phyloP scores from a whole-genome alignment of 768 basidiomycete genomes.

The Suillus paluster region DNA sequence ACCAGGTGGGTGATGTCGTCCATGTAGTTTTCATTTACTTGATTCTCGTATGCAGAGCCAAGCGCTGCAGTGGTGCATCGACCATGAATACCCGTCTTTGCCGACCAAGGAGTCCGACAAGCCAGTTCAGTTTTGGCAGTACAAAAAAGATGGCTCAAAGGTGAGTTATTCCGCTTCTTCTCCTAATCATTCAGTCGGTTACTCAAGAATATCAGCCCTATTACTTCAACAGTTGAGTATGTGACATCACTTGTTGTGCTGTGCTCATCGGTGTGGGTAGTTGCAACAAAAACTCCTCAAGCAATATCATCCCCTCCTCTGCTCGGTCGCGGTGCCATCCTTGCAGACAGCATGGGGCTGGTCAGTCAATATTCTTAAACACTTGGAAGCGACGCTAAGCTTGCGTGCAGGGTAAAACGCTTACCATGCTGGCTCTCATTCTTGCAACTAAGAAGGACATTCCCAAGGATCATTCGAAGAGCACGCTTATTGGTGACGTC shows the following conservation, averaged over 20 bases:
- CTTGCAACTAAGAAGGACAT: slow-evolving; percentile 75
- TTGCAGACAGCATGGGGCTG: slow-evolving; percentile 89
- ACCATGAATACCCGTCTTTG: slow-evolving; percentile 75
- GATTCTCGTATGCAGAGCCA: slow-evolving; percentile 55
- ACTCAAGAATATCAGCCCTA: slow-evolving; percentile 44
- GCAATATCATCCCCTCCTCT: slow-evolving; percentile 50
- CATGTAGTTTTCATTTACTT: background rate
- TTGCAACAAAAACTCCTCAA: slow-evolving; percentile 85
- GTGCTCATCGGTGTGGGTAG: slow-evolving; percentile 36
- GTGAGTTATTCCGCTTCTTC: slow-evolving; percentile 37
- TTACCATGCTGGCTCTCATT: slow-evolving; percentile 85
- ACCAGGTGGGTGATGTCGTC: slow-evolving; percentile 59
- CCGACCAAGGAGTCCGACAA: slow-evolving; percentile 69
- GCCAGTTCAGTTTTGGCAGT: slow-evolving; percentile 91
- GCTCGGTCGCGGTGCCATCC: slow-evolving; percentile 84
- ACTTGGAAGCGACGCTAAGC: slow-evolving; percentile 7
- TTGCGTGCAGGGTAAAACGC: slow-evolving; percentile 77
- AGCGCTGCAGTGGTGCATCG: slow-evolving; percentile 86
- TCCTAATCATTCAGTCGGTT: background rate
- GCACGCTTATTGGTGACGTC: slow-evolving; percentile 78
- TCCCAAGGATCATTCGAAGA: slow-evolving; percentile 56
- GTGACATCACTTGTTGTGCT: slow-evolving; percentile 1
- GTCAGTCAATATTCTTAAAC: slow-evolving; percentile 31
- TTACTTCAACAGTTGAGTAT: slow-evolving; percentile 66
- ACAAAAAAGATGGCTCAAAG: slow-evolving; percentile 57